phyloP scores from a whole-genome alignment of 306 rosid species.

The Acacia confusa region DNA sequence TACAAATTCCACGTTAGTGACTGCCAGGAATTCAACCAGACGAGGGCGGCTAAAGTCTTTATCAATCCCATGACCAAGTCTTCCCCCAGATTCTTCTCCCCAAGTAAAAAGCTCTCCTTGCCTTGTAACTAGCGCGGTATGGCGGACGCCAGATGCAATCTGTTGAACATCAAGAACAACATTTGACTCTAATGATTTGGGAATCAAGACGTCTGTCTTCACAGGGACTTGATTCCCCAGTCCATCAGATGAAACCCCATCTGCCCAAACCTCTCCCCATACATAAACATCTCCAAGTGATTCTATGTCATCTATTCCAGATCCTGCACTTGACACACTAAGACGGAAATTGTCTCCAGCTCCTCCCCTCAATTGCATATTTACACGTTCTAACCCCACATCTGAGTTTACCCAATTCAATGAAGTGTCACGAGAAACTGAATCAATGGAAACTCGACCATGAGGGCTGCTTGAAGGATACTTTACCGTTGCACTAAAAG shows the following conservation, averaged over 20 bases:
- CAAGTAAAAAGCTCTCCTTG: constrained; percentile 98
- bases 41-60: constrained; percentile 60
- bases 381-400: constrained; percentile 63
- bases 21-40: constrained; percentile 77
- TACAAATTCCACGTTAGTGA: constrained; percentile 56
- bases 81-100: constrained; percentile 97
- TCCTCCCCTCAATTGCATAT: constrained; percentile 72
- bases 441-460: constrained; percentile 59
- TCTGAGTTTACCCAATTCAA: constrained; percentile 53
- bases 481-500: constrained; percentile 59
- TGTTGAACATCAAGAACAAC: constrained; percentile 93
- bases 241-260: constrained; percentile 58
- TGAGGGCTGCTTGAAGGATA: constrained; percentile 44
- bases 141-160: constrained; percentile 77
- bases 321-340: constrained; percentile 85
- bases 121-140: constrained; percentile 81
- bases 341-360: constrained; percentile 77
- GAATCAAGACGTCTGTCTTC: constrained; percentile 63
- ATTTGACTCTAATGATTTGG: constrained; percentile 76
- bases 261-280: constrained; percentile 91
- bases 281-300: constrained; percentile 88
- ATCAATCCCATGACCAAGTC: constrained; percentile 89
- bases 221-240: constrained; percentile 45
- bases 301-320: constrained; percentile 91
- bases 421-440: constrained; percentile 45